Evolutionary conservation across 78 protist genomes (phyloP).

Genomic region (Planoprotostelium fungivorum): DNA sequence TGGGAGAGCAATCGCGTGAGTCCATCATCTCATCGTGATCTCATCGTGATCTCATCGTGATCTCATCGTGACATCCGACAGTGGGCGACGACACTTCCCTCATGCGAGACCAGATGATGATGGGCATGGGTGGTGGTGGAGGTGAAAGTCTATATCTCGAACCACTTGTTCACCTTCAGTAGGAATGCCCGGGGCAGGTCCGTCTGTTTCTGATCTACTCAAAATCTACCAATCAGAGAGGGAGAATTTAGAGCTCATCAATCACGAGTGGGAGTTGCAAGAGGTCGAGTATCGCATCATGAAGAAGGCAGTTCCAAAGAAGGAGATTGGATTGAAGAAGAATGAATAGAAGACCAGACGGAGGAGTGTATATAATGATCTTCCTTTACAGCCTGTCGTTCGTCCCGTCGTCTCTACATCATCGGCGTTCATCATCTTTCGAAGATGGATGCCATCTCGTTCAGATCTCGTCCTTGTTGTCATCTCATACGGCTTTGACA

Average conservation of each 20-base stretch:
- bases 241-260: conserved; percentile 59
- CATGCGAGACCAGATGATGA: background rate
- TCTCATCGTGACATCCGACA: too few species aligned
- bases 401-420: too few species aligned
- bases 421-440: too few species aligned
- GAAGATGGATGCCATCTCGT: too few species aligned
- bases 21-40: background rate
- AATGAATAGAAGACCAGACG: background rate
- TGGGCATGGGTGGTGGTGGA: background rate
- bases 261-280: conserved; percentile 35
- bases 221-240: conserved; percentile 29
- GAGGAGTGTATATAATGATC: too few species aligned
- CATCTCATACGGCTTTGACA: too few species aligned
- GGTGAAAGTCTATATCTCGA: too few species aligned
- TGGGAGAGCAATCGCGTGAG: conserved; percentile 19
- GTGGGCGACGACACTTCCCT: background rate
- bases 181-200: background rate
- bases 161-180: background rate
- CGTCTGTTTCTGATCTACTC: background rate
- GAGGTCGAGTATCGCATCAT: conserved; percentile 30
- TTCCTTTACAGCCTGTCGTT: too few species aligned
- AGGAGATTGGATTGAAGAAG: background rate
- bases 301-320: background rate
- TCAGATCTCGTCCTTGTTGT: too few species aligned
- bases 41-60: background rate